phyloP scores from a whole-genome alignment of 1,284 basidiomycete species.

The Austroboletus niveus region DNA sequence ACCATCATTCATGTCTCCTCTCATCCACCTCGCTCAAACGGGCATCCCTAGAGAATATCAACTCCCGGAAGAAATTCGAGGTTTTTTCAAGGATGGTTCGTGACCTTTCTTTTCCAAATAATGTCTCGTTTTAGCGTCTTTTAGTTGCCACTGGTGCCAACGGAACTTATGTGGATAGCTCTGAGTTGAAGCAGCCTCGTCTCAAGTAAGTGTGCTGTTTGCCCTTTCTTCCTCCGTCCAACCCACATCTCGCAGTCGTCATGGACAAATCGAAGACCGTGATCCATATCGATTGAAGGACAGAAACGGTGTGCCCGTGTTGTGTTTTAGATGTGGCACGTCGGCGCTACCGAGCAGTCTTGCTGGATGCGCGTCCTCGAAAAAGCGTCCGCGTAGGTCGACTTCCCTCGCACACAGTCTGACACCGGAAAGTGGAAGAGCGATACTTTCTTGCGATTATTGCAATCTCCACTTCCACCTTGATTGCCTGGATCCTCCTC shows the following conservation, averaged over 20 bases:
- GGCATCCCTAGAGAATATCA: constrained; percentile 81
- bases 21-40: constrained; percentile 64
- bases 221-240: constrained; percentile 6
- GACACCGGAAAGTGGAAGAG: constrained; percentile 55
- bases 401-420: constrained; percentile 35
- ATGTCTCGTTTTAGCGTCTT: constrained; percentile 14
- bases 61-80: constrained; percentile 85
- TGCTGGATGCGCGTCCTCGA: constrained; percentile 46
- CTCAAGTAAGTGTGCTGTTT: constrained; percentile 54
- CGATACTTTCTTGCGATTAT: constrained; percentile 93
- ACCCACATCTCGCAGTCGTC: constrained; percentile 57
- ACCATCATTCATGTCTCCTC: constrained; percentile 61
- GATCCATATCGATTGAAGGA: constrained; percentile 89
- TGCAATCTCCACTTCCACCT: constrained; percentile 96
- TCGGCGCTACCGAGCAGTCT: constrained; percentile 65
- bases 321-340: constrained; percentile 88
- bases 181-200: constrained; percentile 73
- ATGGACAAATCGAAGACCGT: constrained; percentile 87
- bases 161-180: constrained; percentile 76
- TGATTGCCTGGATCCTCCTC: constrained; percentile 92
- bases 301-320: constrained; percentile 74
- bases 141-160: constrained; percentile 71
- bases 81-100: constrained; percentile 84
- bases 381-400: constrained; percentile 53
- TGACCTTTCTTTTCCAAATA: constrained; percentile 13